phyloP scores from a whole-genome alignment of 345 rosid genomes.

The Euphorbia tirucalli region DNA sequence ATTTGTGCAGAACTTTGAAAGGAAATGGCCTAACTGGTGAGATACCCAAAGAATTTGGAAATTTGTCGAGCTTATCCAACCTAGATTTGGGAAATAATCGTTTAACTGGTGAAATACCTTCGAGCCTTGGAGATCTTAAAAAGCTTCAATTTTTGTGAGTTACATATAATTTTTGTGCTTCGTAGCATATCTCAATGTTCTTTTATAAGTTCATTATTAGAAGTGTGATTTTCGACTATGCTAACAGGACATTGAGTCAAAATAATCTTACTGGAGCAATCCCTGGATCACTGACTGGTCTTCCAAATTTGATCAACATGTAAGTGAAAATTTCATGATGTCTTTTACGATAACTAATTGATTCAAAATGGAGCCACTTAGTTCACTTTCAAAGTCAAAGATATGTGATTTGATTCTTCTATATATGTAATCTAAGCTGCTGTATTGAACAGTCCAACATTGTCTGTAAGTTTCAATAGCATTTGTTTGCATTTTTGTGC shows the following conservation, averaged over 20 bases:
- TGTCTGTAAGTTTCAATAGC: conserved; percentile 7
- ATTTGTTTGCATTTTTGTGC: neutral
- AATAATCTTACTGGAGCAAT: conserved; percentile 78
- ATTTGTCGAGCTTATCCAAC: conserved; percentile 70
- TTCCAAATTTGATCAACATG: conserved; percentile 70
- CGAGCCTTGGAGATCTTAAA: conserved; percentile 75
- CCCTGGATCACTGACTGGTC: conserved; percentile 63
- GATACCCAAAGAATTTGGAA: conserved; percentile 83
- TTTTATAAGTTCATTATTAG: neutral
- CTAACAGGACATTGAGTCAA: conserved; percentile 73
- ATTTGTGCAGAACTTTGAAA: conserved; percentile 64
- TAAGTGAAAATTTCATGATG: conserved; percentile 38
- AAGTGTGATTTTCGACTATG: conserved; percentile 16
- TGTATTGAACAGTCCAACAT: neutral
- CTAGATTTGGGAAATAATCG: conserved; percentile 88
- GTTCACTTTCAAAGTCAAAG: conserved; percentile 2
- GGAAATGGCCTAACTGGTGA: conserved; percentile 85
- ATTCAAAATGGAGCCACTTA: neutral
- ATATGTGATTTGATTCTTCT: conserved; percentile 7
- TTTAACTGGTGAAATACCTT: conserved; percentile 75
- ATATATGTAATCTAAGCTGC: neutral
- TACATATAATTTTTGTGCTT: conserved; percentile 11
- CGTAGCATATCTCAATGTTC: conserved; percentile 9
- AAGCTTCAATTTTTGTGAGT: conserved; percentile 94
- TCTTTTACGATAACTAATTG: neutral